Evolutionary conservation across 345 rosid species (phyloP).

Genomic region (Citropsis articulata): DNA sequence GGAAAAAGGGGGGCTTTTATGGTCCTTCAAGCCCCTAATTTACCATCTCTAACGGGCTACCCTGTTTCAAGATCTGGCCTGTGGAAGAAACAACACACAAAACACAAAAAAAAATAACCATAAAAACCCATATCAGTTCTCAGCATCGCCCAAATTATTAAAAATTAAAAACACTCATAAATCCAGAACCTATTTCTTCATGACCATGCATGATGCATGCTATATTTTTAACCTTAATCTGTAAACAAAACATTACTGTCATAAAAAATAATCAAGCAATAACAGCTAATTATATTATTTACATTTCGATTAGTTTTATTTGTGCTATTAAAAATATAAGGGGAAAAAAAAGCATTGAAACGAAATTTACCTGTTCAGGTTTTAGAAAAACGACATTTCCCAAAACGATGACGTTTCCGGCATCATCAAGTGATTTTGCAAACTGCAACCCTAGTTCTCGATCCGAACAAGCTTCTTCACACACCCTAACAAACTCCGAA

Average conservation of each 20-base stretch:
- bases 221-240: slow-evolving; percentile 14
- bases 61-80: slow-evolving; percentile 45
- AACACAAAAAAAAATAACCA: slow-evolving; percentile 38
- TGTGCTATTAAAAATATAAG: too few species aligned
- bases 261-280: not conserved
- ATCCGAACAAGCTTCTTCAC: slow-evolving; percentile 59
- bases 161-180: not conserved
- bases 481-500: slow-evolving; percentile 55
- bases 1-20: slow-evolving; percentile 19
- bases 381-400: slow-evolving; percentile 62
- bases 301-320: too few species aligned
- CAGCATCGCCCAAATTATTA: slow-evolving; percentile 21
- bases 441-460: slow-evolving; percentile 42
- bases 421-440: slow-evolving; percentile 70
- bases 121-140: slow-evolving; percentile 53
- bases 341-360: not conserved
- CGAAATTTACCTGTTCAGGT: slow-evolving; percentile 70
- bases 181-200: slow-evolving; percentile 19
- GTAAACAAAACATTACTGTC: slow-evolving; percentile 10
- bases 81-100: slow-evolving; percentile 35
- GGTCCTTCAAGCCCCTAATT: slow-evolving; percentile 23
- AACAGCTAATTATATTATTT: not conserved
- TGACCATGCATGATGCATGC: slow-evolving; percentile 1
- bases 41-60: slow-evolving; percentile 39
- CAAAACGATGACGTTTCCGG: slow-evolving; percentile 72